These are phyloP conservation scores for Ciborinia camelliae DNA, from an alignment of 2,329 filamentous ascomycete species.

Conservation along the genomic window DNA sequence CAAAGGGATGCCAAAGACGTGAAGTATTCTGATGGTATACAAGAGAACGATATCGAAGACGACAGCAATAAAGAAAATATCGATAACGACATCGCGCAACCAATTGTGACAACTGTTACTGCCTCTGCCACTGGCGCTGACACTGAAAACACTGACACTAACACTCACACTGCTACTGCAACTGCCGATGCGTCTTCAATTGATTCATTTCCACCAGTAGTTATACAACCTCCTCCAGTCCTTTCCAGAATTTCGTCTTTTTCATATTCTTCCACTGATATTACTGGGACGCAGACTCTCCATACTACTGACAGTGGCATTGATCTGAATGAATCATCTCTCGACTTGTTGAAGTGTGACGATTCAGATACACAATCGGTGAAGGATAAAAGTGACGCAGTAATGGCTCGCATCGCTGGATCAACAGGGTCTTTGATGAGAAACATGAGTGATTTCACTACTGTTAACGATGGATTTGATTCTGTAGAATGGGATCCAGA, in stretches of 20 bases:
- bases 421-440: neutral
- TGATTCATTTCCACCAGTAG: neutral
- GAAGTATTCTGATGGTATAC: neutral
- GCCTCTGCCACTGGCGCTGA: too few relatives aligned
- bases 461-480: constrained; percentile 34
- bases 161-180: too few relatives aligned
- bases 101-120: neutral
- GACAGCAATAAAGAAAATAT: neutral
- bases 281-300: neutral
- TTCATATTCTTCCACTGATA: neutral
- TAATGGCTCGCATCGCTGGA: constrained; percentile 18
- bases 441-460: neutral
- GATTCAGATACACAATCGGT: constrained; percentile 19
- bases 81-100: neutral
- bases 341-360: constrained; percentile 9
- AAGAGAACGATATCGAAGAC: neutral
- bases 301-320: constrained; percentile 8
- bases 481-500: constrained; percentile 36
- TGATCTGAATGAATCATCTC: neutral
- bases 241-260: neutral
- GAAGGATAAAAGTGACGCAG: constrained; percentile 15
- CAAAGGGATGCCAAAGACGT: neutral
- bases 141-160: too few relatives aligned
- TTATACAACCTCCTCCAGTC: neutral
- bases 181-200: neutral